Evolutionary conservation across 2,329 filamentous ascomycete species (phyloP).

Genomic region (Penicillium sp.): DNA sequence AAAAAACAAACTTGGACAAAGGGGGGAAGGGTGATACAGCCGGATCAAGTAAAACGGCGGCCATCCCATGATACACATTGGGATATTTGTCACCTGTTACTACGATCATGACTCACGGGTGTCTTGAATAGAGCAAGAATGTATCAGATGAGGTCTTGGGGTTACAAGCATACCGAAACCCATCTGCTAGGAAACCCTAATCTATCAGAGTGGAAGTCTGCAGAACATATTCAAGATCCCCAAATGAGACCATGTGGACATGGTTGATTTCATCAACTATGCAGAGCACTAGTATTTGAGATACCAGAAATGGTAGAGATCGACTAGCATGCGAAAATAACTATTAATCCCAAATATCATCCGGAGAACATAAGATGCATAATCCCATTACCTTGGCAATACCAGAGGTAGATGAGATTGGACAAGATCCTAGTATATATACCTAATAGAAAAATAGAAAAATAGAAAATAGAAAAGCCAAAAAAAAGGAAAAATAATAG

Average conservation of each 20-base stretch:
- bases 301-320: constrained; percentile 14
- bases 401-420: neutral
- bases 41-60: constrained; percentile 18
- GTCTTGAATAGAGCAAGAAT: constrained; percentile 16
- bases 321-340: constrained; percentile 5
- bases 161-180: constrained; percentile 17
- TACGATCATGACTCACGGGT: constrained; percentile 17
- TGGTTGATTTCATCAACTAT: constrained; percentile 14
- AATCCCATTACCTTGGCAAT: constrained; percentile 5
- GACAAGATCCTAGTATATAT: neutral
- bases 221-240: constrained; percentile 10
- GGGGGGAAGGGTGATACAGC: constrained; percentile 23
- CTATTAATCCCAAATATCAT: constrained; percentile 8
- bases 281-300: neutral
- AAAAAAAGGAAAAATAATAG: neutral
- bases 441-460: neutral
- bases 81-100: constrained; percentile 20
- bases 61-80: constrained; percentile 20
- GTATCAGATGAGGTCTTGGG: constrained; percentile 21
- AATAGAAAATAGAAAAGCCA: neutral
- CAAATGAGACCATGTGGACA: constrained; percentile 16
- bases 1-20: constrained; percentile 15
- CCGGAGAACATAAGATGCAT: constrained; percentile 8
- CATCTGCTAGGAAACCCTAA: constrained; percentile 13
- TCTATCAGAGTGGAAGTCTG: constrained; percentile 5